Evolutionary conservation across 2,329 filamentous ascomycete species (phyloP).

Genomic region (Ilyonectria destructans): DNA sequence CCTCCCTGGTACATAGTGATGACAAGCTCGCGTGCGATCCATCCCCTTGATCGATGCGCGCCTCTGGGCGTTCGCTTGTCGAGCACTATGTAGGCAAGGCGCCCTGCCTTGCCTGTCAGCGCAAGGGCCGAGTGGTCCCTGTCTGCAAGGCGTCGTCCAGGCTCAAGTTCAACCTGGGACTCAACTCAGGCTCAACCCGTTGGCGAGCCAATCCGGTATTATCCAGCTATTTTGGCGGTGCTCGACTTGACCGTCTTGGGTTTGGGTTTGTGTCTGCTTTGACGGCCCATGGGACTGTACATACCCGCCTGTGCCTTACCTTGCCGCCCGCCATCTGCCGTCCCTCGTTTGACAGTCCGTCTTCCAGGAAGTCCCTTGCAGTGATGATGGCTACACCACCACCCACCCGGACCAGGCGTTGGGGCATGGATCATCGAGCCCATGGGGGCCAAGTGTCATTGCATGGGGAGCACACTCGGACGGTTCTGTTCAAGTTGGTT

Average conservation of each 20-base stretch:
- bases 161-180: neutral
- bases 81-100: neutral
- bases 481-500: conserved; percentile 29
- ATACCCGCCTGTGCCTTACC: conserved; percentile 13
- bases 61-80: conserved; percentile 13
- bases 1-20: conserved; percentile 18
- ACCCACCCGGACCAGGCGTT: conserved; percentile 31
- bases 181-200: conserved; percentile 17
- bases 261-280: conserved; percentile 12
- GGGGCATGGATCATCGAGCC: conserved; percentile 28
- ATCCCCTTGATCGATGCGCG: conserved; percentile 27
- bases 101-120: conserved; percentile 9
- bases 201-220: conserved; percentile 25
- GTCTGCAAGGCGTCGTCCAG: conserved; percentile 16
- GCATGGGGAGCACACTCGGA: conserved; percentile 28
- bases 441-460: conserved; percentile 34
- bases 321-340: conserved; percentile 20
- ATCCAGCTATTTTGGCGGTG: conserved; percentile 13
- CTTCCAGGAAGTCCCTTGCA: conserved; percentile 24
- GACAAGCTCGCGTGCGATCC: conserved; percentile 31
- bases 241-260: conserved; percentile 1
- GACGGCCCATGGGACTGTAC: conserved; percentile 7
- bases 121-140: conserved; percentile 21
- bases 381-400: conserved; percentile 27
- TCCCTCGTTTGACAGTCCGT: conserved; percentile 15